These are phyloP conservation scores for Pseudevernia furfuracea DNA, from an alignment of 495 filamentous ascomycete genomes.

Conservation along the genomic window DNA sequence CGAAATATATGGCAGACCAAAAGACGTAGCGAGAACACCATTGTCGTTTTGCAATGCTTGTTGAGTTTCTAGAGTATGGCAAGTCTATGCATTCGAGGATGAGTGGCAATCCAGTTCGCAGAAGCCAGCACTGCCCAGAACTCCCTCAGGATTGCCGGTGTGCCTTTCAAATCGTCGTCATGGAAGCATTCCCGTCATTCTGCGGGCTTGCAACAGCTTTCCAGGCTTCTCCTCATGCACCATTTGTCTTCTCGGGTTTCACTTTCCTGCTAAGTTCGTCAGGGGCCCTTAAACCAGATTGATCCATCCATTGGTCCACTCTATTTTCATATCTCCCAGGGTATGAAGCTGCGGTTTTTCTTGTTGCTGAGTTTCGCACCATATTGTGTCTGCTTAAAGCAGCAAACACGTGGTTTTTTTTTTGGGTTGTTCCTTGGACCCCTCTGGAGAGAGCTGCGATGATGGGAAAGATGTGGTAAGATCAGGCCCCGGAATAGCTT, in stretches of 20 bases:
- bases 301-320: background rate
- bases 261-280: background rate
- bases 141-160: background rate
- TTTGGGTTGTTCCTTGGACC: background rate
- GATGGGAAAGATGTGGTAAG: background rate
- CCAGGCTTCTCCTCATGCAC: background rate
- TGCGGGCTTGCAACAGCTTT: background rate
- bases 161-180: background rate
- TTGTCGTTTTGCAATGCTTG: background rate
- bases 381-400: background rate
- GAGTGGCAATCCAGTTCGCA: background rate
- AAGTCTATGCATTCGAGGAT: background rate
- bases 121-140: background rate
- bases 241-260: background rate
- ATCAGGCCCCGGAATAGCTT: background rate
- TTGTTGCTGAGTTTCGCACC: background rate
- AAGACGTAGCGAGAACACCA: background rate
- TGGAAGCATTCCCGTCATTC: background rate
- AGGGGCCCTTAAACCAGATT: background rate
- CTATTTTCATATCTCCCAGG: background rate
- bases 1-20: background rate
- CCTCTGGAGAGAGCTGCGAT: background rate
- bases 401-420: no score
- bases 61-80: background rate
- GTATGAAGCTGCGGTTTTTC: background rate